These are phyloP conservation scores for Geotrichum reessii DNA, from an alignment of 1,139 yeast species.

Conservation along the genomic window DNA sequence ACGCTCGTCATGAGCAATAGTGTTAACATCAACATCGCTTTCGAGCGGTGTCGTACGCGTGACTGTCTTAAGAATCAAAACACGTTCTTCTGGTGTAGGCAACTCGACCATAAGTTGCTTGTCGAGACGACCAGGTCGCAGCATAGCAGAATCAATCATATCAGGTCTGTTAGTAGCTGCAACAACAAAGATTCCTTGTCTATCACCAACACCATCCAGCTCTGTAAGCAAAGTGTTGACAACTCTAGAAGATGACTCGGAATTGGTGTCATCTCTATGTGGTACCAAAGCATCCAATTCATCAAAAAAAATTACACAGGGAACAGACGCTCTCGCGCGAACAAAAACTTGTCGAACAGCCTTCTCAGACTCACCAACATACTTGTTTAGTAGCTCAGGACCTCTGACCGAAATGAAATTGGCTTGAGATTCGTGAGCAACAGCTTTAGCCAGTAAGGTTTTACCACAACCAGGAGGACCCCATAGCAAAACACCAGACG, in stretches of 20 bases:
- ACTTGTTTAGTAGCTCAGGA: slow-evolving; percentile 87
- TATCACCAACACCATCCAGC: slow-evolving; percentile 86
- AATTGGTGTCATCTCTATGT: slow-evolving; percentile 72
- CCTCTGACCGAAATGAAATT: slow-evolving; percentile 94
- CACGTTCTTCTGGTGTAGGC: slow-evolving; percentile 71
- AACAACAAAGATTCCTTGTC: slow-evolving; percentile 87
- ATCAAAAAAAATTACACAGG: slow-evolving; percentile 93
- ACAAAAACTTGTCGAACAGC: slow-evolving; percentile 94
- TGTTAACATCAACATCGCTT: slow-evolving; percentile 52
- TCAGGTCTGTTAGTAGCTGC: slow-evolving; percentile 98
- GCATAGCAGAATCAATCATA: slow-evolving; percentile 97
- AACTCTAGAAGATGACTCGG: slow-evolving; percentile 89
- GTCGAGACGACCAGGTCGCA: slow-evolving; percentile 93
- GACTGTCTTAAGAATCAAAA: slow-evolving; percentile 74
- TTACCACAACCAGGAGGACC: slow-evolving; percentile 99
- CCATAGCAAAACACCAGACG: slow-evolving; percentile 96
- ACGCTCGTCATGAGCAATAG: slow-evolving; percentile 66
- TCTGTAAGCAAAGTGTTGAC: slow-evolving; percentile 93
- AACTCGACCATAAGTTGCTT: slow-evolving; percentile 87
- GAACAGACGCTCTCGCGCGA: slow-evolving; percentile 89
- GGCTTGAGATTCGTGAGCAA: slow-evolving; percentile 93
- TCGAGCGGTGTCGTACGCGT: slow-evolving; percentile 70
- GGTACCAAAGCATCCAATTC: slow-evolving; percentile 96
- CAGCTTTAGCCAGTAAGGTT: slow-evolving; percentile 91
- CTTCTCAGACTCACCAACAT: slow-evolving; percentile 93